These are phyloP conservation scores for Trichoderma sp. DNA, from an alignment of 2,329 filamentous ascomycete genomes.

Conservation along the genomic window DNA sequence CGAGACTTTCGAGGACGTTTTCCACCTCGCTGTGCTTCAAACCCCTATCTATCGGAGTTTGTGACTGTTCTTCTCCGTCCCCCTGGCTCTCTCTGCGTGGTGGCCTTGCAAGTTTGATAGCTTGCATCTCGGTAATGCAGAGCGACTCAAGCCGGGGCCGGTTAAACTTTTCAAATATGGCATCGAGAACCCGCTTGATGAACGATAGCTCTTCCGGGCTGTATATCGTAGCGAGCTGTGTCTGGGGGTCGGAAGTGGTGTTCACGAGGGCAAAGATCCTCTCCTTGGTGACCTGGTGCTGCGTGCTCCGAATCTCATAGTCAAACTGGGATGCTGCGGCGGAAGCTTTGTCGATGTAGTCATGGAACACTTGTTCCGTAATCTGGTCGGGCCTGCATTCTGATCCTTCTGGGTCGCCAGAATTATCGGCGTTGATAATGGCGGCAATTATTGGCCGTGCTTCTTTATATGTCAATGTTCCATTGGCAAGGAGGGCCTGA, in stretches of 20 bases:
- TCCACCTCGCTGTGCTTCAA: slow-evolving; percentile 80
- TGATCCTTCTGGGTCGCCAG: slow-evolving; percentile 35
- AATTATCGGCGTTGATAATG: slow-evolving; percentile 61
- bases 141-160: slow-evolving; percentile 76
- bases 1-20: slow-evolving; percentile 63
- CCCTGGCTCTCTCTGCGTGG: slow-evolving; percentile 37
- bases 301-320: slow-evolving; percentile 75
- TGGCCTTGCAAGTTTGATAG: slow-evolving; percentile 64
- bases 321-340: slow-evolving; percentile 75
- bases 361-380: slow-evolving; percentile 63
- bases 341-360: slow-evolving; percentile 69
- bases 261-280: slow-evolving; percentile 86
- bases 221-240: slow-evolving; percentile 81
- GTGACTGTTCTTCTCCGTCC: slow-evolving; percentile 34
- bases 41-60: slow-evolving; percentile 47
- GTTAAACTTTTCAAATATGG: slow-evolving; percentile 90
- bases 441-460: slow-evolving; percentile 71
- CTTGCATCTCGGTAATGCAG: slow-evolving; percentile 77
- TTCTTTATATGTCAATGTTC: slow-evolving; percentile 72
- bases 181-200: slow-evolving; percentile 81
- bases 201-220: slow-evolving; percentile 83
- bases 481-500: slow-evolving; percentile 79
- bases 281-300: slow-evolving; percentile 65
- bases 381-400: slow-evolving; percentile 60
- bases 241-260: slow-evolving; percentile 77